Evolutionary conservation across 768 basidiomycete genomes (phyloP), one percentile per base, ranked within the genome.

Genomic region (Candolleomyces eurysporus): DNA sequence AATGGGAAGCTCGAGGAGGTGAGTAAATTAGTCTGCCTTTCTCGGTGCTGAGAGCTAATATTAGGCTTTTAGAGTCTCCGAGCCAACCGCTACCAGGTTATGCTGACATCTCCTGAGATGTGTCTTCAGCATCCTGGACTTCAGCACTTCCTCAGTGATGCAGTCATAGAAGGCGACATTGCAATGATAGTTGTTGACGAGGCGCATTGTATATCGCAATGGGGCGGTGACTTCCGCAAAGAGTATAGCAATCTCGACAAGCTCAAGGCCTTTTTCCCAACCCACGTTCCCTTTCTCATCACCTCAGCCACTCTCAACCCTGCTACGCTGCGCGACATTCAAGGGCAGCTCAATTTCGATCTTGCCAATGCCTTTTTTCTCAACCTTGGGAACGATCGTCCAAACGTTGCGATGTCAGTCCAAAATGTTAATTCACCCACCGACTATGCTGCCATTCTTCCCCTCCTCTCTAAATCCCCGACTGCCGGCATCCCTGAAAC

Each of bases 51-150:
- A 16, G 13, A 11, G 22, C 54, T 22, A 16, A 51, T 17, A 42
- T 51, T 17, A 39, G 30, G 39, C 48, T 43, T 57, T 26, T 63
- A 76, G 74, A 65, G 70, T 50, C 59, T 73, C 31, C 48, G 70
- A 32, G 31, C 61, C 3, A 59, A 64, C 39, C 65, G 64, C 4
- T 64, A 63, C 48, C 65, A 63, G 36, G 75, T 65, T 7, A 68
- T 79, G 5, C 51, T 79, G 22, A 69, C 73, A 0, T 78, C 75
- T 5, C 77, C 79, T 0, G 76, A 80, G 58, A 76, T 79, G 77
- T 75, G 73, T 22, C 67, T 77, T 30, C 59, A 71, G 59, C 71
- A 79, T 63, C 43, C 61, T 2, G 60, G 22, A 1, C 76, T 77
- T 59, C 68, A 69, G 0, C 58, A 69, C 42, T 32, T 67, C 4